These are phyloP conservation scores for Hygrocybe coccinea DNA, from an alignment of 768 basidiomycete species.

Conservation along the genomic window DNA sequence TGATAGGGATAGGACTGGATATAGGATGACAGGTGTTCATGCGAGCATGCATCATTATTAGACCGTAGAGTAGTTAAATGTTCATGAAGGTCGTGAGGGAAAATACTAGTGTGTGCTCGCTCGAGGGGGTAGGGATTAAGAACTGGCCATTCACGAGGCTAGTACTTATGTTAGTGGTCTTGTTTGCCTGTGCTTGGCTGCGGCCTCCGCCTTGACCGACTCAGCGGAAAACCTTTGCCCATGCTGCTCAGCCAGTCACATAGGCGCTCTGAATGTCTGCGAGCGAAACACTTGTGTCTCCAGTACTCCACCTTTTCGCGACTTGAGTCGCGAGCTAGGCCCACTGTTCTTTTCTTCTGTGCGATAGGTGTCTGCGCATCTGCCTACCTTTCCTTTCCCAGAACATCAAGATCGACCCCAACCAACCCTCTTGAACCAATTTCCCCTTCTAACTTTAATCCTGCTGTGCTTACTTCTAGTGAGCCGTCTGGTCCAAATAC, in stretches of 20 bases:
- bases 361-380: slow-evolving; percentile 40
- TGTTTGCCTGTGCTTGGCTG: slow-evolving; percentile 5
- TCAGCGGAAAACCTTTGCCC: too few relatives aligned
- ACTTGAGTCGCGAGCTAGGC: not conserved
- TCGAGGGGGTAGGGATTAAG: not conserved
- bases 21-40: not conserved
- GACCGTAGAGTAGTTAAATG: not conserved
- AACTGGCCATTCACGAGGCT: not conserved
- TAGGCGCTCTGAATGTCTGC: too few relatives aligned
- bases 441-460: slow-evolving; percentile 53
- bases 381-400: slow-evolving; percentile 50
- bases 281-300: too few relatives aligned
- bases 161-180: not conserved
- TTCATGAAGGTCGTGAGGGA: not conserved
- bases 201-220: not conserved
- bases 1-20: not conserved
- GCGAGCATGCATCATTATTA: not conserved
- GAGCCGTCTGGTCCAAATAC: slow-evolving; percentile 52
- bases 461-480: slow-evolving; percentile 52
- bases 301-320: not conserved
- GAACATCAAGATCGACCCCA: slow-evolving; percentile 40
- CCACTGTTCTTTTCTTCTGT: not conserved
- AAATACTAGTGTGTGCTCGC: not conserved
- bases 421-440: slow-evolving; percentile 23
- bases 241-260: too few relatives aligned